Evolutionary conservation across 495 filamentous ascomycete species (phyloP).

Genomic region (Diplogelasinospora grovesii): DNA sequence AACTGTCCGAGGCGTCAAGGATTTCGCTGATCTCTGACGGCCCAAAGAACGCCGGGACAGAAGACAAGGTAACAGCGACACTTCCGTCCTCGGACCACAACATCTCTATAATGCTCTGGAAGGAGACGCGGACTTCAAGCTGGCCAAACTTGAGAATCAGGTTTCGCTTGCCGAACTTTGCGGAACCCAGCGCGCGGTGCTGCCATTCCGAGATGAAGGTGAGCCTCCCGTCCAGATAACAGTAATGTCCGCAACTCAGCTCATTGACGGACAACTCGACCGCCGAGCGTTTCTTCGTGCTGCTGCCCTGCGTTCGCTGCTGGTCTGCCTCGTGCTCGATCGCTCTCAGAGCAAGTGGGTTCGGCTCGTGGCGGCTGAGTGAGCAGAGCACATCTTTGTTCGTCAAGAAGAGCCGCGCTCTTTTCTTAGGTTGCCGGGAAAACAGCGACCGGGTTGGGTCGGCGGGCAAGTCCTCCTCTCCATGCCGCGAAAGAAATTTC

Average conservation of each 20-base stretch:
- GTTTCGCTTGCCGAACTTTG: constrained; percentile 38
- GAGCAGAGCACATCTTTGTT: constrained; percentile 33
- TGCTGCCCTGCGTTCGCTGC: constrained; percentile 1
- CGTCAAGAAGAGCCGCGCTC: constrained; percentile 32
- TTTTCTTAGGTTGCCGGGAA: constrained; percentile 2
- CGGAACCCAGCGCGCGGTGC: constrained; percentile 22
- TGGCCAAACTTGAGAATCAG: constrained; percentile 26
- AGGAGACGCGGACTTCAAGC: constrained; percentile 32
- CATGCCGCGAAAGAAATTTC: constrained; percentile 28
- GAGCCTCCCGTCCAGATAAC: constrained; percentile 31
- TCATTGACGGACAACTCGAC: constrained; percentile 23
- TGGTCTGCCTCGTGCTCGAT: constrained; percentile 33
- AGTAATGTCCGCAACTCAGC: constrained; percentile 46
- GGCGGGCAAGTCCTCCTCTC: neutral
- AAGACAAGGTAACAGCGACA: constrained; percentile 29
- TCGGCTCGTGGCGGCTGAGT: constrained; percentile 32
- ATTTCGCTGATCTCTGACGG: too few relatives aligned
- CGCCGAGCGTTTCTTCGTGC: constrained; percentile 3
- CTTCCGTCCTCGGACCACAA: constrained; percentile 22
- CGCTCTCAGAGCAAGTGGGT: constrained; percentile 29
- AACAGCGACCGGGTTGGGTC: neutral
- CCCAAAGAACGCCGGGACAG: constrained; percentile 14
- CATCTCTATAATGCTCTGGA: constrained; percentile 28
- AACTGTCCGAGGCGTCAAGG: too few relatives aligned
- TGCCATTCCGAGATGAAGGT: constrained; percentile 41